Base-by-base conservation (phyloP, 2,329 filamentous ascomycete species). In the Clonostachys chloroleuca region DNA sequence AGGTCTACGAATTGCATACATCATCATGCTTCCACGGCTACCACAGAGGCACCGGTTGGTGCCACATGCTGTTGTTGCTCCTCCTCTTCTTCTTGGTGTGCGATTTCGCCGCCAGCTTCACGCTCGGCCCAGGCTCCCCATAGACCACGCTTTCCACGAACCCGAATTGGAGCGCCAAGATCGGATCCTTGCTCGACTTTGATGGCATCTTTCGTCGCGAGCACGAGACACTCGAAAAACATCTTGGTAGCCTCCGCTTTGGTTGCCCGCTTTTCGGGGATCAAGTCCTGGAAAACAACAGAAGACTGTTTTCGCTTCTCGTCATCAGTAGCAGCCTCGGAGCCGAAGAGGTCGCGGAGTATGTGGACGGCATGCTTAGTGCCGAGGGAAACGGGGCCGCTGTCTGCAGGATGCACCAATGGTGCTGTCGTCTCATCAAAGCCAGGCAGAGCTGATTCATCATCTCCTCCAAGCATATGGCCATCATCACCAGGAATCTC, bases 331-430 rank as follows among this genome's bases (percentile, higher is more conserved):
- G 84, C 86, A 6, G 83, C 84, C 34, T 89, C 83, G 16, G 81
- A 66, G 20, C 92, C 90, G 54, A 99, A 95, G 24, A 88, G 80
- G 49, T 96, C 91, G 47, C 94, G 87, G 9, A 99, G 81, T 46
- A 97, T 81, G 66, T 99, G 92, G 17, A 99, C 95, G 34, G 94
- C 94, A 60, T 96, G 92, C 68, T 95, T 94, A 12, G 94, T 99
- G 50, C 90, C 92, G 16, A 95, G 69, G 0, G 92, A 96, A 9
- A 97, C 86, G 1, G 90, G 88, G 0, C 91, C 91, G 52, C 83
- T 89, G 53, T 96, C 9, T 10, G 84, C 83, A 12, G 91, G 89
- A 59, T 94, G 88, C 5, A 92, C 80, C 5, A 89, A 68, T 12
- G 89, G 86, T 20, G 80, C 81, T 2, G 83, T 85, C 0, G 89